Evolutionary conservation across 106 monocot genomes (phyloP), one percentile per base, ranked within the genome.

Genomic region (Dendrobium officinale): DNA sequence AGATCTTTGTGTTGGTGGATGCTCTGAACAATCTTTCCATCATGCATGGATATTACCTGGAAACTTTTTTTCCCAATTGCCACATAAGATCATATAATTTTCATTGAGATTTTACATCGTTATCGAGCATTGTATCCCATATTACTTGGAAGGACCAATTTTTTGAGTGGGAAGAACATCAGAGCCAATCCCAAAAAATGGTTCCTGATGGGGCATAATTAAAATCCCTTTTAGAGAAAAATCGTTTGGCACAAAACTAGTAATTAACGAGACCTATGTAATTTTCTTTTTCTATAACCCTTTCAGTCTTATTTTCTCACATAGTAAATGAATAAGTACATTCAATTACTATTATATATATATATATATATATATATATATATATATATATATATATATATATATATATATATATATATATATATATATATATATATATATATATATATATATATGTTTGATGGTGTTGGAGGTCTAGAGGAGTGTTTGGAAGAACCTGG

Each of bases 21-120:
- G 64, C 86, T 95, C 82, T 95, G 95, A 31, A 99, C 90, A 37
- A 85, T 88, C 85, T 81, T 88, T 64, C 95, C 99, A 83, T 99
- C 99, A 84, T 81, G 88, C n/a, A 95, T 49, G 15, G 99, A 99
- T 79, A 88, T 90, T 54, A 99, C 81, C 61, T 95, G 99, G 83
- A 99, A 99, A 81, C 95, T 31, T 99, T 66, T 95, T 99, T 75
- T 99, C 95, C 99, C 92, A 95, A 81, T 86, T 95, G 56, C 99
- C 99, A 86, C 91, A 92, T 42, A 87, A 86, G 44, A 99, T 82
- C 81, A 99, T 51, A 83, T 95, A 99, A 84, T 90, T 91, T 68
- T 99, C 99, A 82, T 73, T 79, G 49, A 84, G 83, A 75, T 90
- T 85, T 76, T 91, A 89, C 85, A 93, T 79, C 51, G 85, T 87